Evolutionary conservation across 2,329 filamentous ascomycete species (phyloP).

Genomic region (Didymella glomerata): DNA sequence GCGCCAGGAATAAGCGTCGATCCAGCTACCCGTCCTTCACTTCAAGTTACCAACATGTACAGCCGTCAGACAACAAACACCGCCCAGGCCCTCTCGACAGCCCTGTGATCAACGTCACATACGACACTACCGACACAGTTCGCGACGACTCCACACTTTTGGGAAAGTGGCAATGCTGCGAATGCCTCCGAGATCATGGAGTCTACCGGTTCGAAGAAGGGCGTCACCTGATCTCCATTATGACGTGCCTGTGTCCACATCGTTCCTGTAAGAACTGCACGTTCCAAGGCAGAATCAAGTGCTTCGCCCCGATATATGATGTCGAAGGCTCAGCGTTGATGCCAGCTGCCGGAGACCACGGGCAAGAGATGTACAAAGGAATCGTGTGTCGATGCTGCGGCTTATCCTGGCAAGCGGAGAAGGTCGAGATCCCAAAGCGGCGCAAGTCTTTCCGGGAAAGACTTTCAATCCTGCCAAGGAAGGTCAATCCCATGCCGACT

Average conservation of each 20-base stretch:
- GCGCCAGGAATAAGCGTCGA: neutral
- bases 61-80: neutral
- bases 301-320: slow-evolving; percentile 39
- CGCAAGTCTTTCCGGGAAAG: slow-evolving; percentile 7
- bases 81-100: neutral
- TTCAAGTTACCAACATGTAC: neutral
- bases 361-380: slow-evolving; percentile 32
- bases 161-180: slow-evolving; percentile 21
- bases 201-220: slow-evolving; percentile 11
- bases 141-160: neutral
- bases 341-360: neutral
- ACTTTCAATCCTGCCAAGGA: slow-evolving; percentile 27
- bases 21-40: neutral
- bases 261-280: slow-evolving; percentile 36
- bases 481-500: slow-evolving; percentile 20
- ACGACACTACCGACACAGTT: neutral
- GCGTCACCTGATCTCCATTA: slow-evolving; percentile 29
- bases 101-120: neutral
- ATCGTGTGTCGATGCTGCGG: slow-evolving; percentile 39
- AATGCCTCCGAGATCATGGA: slow-evolving; percentile 9
- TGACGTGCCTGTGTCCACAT: slow-evolving; percentile 39
- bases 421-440: slow-evolving; percentile 8
- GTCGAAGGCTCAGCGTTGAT: slow-evolving; percentile 29
- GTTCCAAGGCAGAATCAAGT: slow-evolving; percentile 29
- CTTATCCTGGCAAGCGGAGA: slow-evolving; percentile 32